These are phyloP conservation scores for Lentinula aciculospora DNA, from an alignment of 768 basidiomycete species.

Conservation along the genomic window DNA sequence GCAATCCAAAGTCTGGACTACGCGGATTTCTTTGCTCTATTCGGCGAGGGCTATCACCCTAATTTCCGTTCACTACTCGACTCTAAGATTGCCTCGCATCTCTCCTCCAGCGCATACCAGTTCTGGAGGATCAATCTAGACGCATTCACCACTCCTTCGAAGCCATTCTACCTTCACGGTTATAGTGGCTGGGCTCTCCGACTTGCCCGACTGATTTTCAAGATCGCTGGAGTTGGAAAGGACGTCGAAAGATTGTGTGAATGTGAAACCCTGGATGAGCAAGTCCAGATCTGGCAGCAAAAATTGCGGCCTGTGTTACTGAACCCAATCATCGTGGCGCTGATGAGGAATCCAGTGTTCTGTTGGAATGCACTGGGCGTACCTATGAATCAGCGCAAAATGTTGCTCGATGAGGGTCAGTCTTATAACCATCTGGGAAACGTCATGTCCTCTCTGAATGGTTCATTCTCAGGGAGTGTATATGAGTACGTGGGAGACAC, in stretches of 20 bases:
- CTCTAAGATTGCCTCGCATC: constrained; percentile 53
- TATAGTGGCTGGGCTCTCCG: constrained; percentile 67
- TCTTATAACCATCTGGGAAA: neutral
- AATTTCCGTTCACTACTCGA: constrained; percentile 59
- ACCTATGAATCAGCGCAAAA: constrained; percentile 60
- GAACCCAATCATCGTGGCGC: constrained; percentile 48
- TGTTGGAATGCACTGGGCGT: constrained; percentile 82
- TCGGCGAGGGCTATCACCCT: constrained; percentile 58
- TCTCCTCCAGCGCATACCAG: constrained; percentile 70
- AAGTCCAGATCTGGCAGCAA: constrained; percentile 56
- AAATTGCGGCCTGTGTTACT: constrained; percentile 58
- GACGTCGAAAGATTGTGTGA: constrained; percentile 53
- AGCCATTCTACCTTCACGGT: constrained; percentile 61
- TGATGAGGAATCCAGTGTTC: constrained; percentile 49
- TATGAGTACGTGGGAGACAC: constrained; percentile 51
- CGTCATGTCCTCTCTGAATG: neutral
- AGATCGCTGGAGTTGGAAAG: constrained; percentile 49
- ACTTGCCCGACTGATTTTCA: constrained; percentile 52
- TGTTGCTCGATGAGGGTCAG: constrained; percentile 48
- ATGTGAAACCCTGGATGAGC: constrained; percentile 48
- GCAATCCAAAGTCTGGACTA: constrained; percentile 50
- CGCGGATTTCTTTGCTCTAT: constrained; percentile 60
- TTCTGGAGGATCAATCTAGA: constrained; percentile 66
- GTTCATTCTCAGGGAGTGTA: constrained; percentile 10
- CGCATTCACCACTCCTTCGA: constrained; percentile 35